Conservation (phyloP, 2,329 filamentous ascomycete species). For the Mycosphaerella arachidis region DNA sequence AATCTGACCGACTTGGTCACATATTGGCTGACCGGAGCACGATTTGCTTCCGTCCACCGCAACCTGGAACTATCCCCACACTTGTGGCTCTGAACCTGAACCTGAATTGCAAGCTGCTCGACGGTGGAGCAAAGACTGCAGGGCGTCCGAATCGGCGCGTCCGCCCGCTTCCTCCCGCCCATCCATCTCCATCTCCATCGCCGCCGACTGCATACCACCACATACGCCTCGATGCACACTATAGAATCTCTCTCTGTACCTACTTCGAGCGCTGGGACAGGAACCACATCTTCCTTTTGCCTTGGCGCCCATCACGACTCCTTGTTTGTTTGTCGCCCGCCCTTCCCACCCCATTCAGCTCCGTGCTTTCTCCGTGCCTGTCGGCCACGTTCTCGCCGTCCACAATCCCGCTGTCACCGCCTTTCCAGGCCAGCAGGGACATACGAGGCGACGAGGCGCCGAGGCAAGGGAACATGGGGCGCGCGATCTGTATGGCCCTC, state of each 20-base stretch:
- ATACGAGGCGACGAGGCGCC: conserved; percentile 14
- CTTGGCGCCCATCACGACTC: background rate
- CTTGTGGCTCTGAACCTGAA: background rate
- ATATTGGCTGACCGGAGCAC: too few species aligned
- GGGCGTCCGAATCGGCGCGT: background rate
- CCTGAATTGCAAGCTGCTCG: background rate
- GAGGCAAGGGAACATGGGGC: conserved; percentile 17
- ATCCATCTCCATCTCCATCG: background rate
- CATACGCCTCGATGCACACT: background rate
- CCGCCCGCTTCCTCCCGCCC: background rate
- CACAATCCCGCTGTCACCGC: conserved; percentile 25
- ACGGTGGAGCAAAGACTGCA: background rate
- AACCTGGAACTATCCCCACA: too few species aligned
- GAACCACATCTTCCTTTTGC: background rate
- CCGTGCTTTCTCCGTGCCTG: conserved; percentile 9
- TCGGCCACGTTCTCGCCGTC: conserved; percentile 25
- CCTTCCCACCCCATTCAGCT: conserved; percentile 2
- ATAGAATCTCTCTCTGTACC: background rate
- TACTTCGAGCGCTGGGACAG: background rate
- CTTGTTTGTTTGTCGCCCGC: conserved; percentile 1
- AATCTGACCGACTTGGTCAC: too few species aligned
- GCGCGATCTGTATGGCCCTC: conserved; percentile 21
- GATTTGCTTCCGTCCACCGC: too few species aligned
- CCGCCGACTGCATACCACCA: background rate
- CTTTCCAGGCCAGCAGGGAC: conserved; percentile 16